Conservation (phyloP, 495 filamentous ascomycete genomes). For the Alectoria sarmentosa region DNA sequence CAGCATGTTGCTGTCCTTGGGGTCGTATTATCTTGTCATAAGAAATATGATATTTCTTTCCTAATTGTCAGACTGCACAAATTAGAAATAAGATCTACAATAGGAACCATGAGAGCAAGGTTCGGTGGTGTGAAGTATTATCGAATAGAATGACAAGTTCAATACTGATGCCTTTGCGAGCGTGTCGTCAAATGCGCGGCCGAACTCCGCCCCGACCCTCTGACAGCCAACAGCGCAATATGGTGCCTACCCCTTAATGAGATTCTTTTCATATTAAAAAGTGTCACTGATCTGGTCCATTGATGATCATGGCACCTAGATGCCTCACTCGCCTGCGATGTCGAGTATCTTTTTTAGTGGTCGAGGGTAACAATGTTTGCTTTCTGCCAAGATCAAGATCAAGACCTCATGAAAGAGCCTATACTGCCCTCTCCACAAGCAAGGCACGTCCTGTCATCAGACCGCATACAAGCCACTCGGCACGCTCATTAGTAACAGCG, state of each 20-base stretch:
- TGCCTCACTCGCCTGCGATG: conserved; percentile 6
- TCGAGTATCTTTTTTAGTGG: conserved; percentile 3
- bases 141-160: neutral
- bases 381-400: conserved; percentile 9
- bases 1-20: conserved; percentile 43
- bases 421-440: neutral
- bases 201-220: conserved; percentile 3
- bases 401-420: neutral
- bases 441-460: neutral
- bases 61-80: neutral
- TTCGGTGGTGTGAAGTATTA: neutral
- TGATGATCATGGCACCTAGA: conserved; percentile 7
- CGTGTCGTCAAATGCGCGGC: conserved; percentile 8
- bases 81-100: neutral
- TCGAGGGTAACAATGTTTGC: conserved; percentile 5
- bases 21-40: neutral
- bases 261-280: neutral
- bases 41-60: neutral
- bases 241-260: neutral
- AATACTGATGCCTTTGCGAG: conserved; percentile 7
- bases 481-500: neutral
- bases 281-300: neutral
- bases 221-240: neutral
- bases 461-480: neutral
- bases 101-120: neutral